Conservation (phyloP, 345 rosid species). For the Citrus trifoliata region DNA sequence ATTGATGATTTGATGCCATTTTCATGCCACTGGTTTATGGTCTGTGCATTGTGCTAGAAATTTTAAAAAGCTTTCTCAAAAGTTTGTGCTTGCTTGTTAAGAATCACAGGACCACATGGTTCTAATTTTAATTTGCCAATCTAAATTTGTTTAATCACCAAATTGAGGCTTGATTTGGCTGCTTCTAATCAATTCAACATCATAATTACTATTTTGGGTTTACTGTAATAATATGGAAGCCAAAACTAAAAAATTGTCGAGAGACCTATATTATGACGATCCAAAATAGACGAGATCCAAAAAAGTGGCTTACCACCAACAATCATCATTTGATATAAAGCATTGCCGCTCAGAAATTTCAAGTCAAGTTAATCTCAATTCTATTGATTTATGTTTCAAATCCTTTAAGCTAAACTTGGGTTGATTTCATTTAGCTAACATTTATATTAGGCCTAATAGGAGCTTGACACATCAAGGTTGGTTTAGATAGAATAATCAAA, state of each 20-base stretch:
- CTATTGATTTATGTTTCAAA: too few relatives aligned
- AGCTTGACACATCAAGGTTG: neutral
- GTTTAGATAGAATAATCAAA: slow-evolving; percentile 15
- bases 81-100: slow-evolving; percentile 27
- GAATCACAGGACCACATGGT: slow-evolving; percentile 25
- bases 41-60: slow-evolving; percentile 18
- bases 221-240: neutral
- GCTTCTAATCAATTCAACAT: too few relatives aligned
- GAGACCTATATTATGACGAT: too few relatives aligned
- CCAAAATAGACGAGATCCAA: too few relatives aligned
- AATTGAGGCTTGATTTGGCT: neutral
- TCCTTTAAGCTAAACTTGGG: too few relatives aligned
- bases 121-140: slow-evolving; percentile 1
- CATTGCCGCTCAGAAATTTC: too few relatives aligned
- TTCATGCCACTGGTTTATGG: slow-evolving; percentile 20
- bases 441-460: too few relatives aligned
- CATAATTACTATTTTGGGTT: neutral
- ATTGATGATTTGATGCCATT: slow-evolving; percentile 26
- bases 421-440: too few relatives aligned
- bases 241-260: too few relatives aligned
- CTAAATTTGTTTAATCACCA: slow-evolving; percentile 6
- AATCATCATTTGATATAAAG: too few relatives aligned
- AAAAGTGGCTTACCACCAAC: neutral
- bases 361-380: too few relatives aligned
- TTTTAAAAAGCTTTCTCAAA: slow-evolving; percentile 5